Percentiles rank a stretch among this genome's conserved stretches.
Evolutionary conservation across 768 basidiomycete species (phyloP).

Genomic region (Leccinum fibrillosum): DNA sequence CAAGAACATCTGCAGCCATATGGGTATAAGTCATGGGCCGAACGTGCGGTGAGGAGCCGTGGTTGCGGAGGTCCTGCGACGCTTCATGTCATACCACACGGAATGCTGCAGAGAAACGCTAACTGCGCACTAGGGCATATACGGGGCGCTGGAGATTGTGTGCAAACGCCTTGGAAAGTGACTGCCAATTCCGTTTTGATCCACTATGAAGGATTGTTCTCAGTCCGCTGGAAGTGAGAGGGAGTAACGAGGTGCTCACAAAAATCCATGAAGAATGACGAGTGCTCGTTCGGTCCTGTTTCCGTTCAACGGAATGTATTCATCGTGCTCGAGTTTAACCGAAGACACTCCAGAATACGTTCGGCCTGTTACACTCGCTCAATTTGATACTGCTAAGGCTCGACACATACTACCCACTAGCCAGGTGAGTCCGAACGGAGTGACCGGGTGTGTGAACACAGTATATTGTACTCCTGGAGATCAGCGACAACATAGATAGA

Average conservation of each 20-base stretch:
- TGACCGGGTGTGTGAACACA: background rate
- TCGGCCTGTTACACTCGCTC: slow-evolving; percentile 19
- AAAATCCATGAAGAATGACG: slow-evolving; percentile 61
- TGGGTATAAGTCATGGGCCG: slow-evolving; percentile 69
- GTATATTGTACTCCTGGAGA: background rate
- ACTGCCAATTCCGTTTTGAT: slow-evolving; percentile 87
- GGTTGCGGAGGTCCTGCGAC: slow-evolving; percentile 81
- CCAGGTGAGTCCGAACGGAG: background rate
- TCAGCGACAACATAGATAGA: slow-evolving; percentile 12
- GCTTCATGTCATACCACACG: background rate
- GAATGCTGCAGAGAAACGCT: background rate
- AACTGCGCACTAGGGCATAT: slow-evolving; percentile 59
- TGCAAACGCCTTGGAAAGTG: slow-evolving; percentile 74
- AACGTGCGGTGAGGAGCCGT: slow-evolving; percentile 77
- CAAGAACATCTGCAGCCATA: slow-evolving; percentile 77
- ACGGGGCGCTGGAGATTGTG: slow-evolving; percentile 62
- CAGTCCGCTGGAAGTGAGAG: background rate
- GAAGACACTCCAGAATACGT: slow-evolving; percentile 16
- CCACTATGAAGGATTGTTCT: slow-evolving; percentile 46
- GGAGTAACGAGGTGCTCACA: slow-evolving; percentile 38
- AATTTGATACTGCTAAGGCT: background rate
- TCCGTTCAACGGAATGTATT: slow-evolving; percentile 24
- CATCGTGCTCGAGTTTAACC: slow-evolving; percentile 32
- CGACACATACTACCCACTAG: slow-evolving; percentile 1
- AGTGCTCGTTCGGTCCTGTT: slow-evolving; percentile 41